These are phyloP conservation scores for Aspergillus leporis DNA, from an alignment of 495 filamentous ascomycete species.

Conservation along the genomic window DNA sequence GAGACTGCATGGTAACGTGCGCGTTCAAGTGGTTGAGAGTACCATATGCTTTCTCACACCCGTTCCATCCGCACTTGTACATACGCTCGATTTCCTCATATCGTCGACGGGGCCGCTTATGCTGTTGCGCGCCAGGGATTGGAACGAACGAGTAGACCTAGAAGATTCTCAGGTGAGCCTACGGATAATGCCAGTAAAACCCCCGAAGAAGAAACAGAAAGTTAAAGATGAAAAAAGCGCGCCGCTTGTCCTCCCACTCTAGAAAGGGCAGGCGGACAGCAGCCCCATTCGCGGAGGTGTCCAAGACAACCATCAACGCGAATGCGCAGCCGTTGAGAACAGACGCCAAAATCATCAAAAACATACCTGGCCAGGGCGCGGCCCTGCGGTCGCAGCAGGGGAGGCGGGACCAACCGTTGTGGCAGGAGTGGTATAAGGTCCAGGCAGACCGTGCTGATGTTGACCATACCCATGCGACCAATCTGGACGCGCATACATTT, in stretches of 20 bases:
- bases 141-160: slow-evolving; percentile 98
- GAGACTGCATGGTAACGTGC: slow-evolving; percentile 97
- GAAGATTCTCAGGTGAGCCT: slow-evolving; percentile 24
- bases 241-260: slow-evolving; percentile 35
- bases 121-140: slow-evolving; percentile 94
- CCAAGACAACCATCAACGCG: slow-evolving; percentile 34
- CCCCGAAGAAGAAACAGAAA: slow-evolving; percentile 6
- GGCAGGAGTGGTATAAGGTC: slow-evolving; percentile 61
- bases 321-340: slow-evolving; percentile 32
- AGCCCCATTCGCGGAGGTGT: slow-evolving; percentile 23
- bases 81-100: slow-evolving; percentile 99
- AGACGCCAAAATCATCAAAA: slow-evolving; percentile 42
- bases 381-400: slow-evolving; percentile 59
- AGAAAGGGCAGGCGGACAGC: slow-evolving; percentile 21
- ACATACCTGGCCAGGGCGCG: slow-evolving; percentile 74
- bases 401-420: slow-evolving; percentile 60
- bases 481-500: slow-evolving; percentile 79
- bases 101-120: slow-evolving; percentile 90
- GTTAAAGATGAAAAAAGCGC: slow-evolving; percentile 25
- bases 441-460: slow-evolving; percentile 62
- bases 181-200: slow-evolving; percentile 3
- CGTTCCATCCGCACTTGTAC: slow-evolving; percentile 99
- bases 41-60: slow-evolving; percentile 97
- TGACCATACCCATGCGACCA: slow-evolving; percentile 76
- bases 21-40: slow-evolving; percentile 96